phyloP scores from a whole-genome alignment of 2,329 filamentous ascomycete genomes.

The Claviceps sp. region DNA sequence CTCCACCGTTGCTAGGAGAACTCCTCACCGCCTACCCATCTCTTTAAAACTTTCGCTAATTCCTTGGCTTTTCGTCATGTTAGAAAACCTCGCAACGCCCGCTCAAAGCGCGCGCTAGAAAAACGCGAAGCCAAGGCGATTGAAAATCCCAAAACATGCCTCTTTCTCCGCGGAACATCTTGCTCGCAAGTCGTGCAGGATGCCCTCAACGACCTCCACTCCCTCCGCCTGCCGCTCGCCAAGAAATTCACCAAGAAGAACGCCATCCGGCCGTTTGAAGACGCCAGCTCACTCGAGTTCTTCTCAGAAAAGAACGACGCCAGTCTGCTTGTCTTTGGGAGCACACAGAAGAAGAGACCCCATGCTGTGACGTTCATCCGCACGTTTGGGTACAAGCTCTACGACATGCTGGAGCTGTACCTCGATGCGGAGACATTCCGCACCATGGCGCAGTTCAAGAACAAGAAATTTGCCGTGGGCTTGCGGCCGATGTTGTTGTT shows the following conservation, averaged over 20 bases:
- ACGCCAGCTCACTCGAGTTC: slow-evolving; percentile 78
- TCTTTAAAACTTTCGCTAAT: background rate
- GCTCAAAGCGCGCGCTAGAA: slow-evolving; percentile 88
- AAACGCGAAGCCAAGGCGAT: slow-evolving; percentile 78
- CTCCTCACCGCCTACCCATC: background rate
- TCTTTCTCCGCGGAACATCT: slow-evolving; percentile 79
- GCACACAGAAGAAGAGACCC: slow-evolving; percentile 87
- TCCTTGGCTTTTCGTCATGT: background rate
- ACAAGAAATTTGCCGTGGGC: slow-evolving; percentile 61
- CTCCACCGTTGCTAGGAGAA: too few relatives aligned
- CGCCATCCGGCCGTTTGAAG: slow-evolving; percentile 86
- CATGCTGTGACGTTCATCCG: slow-evolving; percentile 75
- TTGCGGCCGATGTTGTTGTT: slow-evolving; percentile 88
- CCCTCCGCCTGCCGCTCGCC: slow-evolving; percentile 70
- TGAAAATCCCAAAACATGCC: slow-evolving; percentile 81
- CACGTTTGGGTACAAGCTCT: slow-evolving; percentile 71
- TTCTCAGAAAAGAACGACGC: slow-evolving; percentile 95
- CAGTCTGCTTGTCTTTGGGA: slow-evolving; percentile 70
- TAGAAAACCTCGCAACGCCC: slow-evolving; percentile 56
- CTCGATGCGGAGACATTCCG: slow-evolving; percentile 64
- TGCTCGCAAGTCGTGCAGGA: slow-evolving; percentile 74
- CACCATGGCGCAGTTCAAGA: slow-evolving; percentile 62
- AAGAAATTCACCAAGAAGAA: slow-evolving; percentile 98
- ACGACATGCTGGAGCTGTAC: slow-evolving; percentile 90
- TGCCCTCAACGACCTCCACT: slow-evolving; percentile 71